Conservation (phyloP, 2,329 filamentous ascomycete species). For the Botrytis paeoniae region DNA sequence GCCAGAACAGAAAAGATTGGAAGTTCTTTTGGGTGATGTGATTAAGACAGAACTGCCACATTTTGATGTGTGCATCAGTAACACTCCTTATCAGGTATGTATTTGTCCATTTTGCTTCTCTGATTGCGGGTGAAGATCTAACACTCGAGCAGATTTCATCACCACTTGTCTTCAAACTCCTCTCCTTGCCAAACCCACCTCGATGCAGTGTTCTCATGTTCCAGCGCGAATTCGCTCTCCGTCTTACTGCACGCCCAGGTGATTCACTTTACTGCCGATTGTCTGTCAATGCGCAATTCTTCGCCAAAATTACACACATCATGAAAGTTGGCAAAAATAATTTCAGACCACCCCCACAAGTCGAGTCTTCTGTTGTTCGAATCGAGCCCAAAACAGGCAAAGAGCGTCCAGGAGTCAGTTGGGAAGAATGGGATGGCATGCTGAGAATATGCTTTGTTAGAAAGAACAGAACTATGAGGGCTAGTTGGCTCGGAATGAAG, state of each 20-base stretch:
- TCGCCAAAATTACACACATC: constrained; percentile 68
- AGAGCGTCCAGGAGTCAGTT: constrained; percentile 79
- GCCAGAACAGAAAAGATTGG: constrained; percentile 76
- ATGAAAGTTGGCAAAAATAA: constrained; percentile 97
- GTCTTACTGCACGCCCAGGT: constrained; percentile 81
- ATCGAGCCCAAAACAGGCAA: constrained; percentile 81
- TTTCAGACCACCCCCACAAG: constrained; percentile 90
- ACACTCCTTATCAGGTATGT: constrained; percentile 60
- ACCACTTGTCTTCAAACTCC: constrained; percentile 82
- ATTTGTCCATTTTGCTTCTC: not conserved
- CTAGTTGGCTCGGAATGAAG: constrained; percentile 75
- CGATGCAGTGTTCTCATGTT: constrained; percentile 90
- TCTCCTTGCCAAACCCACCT: constrained; percentile 77
- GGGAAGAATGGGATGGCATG: constrained; percentile 93
- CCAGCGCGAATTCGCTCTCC: constrained; percentile 89
- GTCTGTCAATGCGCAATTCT: constrained; percentile 92
- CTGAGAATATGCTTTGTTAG: constrained; percentile 78
- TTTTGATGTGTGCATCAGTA: constrained; percentile 79
- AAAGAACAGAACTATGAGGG: constrained; percentile 86
- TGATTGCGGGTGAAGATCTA: constrained; percentile 26
- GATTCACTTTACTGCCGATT: constrained; percentile 89
- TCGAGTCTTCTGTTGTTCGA: constrained; percentile 86
- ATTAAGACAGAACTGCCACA: constrained; percentile 74
- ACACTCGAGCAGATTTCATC: constrained; percentile 66
- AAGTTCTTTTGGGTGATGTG: constrained; percentile 86